Conservation (phyloP, 2,329 filamentous ascomycete genomes). For the Herpotrichia juniperi region DNA sequence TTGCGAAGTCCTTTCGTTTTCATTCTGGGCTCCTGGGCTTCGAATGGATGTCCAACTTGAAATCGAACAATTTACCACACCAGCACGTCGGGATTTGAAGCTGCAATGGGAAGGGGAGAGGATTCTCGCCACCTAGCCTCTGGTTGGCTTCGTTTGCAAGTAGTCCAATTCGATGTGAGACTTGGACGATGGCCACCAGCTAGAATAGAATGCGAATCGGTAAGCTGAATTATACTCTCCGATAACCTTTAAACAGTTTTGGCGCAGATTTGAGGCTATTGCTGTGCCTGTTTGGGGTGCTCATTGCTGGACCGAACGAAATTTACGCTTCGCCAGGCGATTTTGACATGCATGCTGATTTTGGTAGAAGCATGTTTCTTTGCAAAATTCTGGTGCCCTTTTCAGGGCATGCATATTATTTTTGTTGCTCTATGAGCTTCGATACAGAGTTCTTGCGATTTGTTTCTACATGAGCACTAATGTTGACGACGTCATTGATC, state of each 20-base stretch:
- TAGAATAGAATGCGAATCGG: constrained; percentile 15
- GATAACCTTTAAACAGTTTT: constrained; percentile 8
- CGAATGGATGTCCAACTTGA: not conserved
- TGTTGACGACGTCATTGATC: not conserved
- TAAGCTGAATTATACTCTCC: constrained; percentile 11
- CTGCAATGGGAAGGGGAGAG: too few species aligned
- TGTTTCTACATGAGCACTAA: not conserved
- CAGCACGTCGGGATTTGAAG: not conserved
- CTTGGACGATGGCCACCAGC: constrained; percentile 1
- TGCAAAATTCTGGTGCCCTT: too few species aligned
- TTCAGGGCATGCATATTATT: too few species aligned
- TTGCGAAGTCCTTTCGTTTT: not conserved
- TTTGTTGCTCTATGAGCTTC: not conserved
- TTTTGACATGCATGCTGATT: too few species aligned
- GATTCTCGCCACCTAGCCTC: too few species aligned
- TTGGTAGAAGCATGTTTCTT: too few species aligned
- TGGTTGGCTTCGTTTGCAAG: too few species aligned
- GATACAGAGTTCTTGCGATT: not conserved
- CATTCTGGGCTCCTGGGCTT: not conserved
- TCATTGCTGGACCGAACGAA: constrained; percentile 24
- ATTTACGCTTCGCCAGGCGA: constrained; percentile 12
- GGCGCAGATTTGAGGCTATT: constrained; percentile 19
- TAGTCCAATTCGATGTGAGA: not conserved
- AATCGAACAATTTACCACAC: not conserved
- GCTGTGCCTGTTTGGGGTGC: constrained; percentile 22